These are phyloP conservation scores for Colletotrichum lentis DNA, from an alignment of 2,329 filamentous ascomycete genomes.

Conservation along the genomic window DNA sequence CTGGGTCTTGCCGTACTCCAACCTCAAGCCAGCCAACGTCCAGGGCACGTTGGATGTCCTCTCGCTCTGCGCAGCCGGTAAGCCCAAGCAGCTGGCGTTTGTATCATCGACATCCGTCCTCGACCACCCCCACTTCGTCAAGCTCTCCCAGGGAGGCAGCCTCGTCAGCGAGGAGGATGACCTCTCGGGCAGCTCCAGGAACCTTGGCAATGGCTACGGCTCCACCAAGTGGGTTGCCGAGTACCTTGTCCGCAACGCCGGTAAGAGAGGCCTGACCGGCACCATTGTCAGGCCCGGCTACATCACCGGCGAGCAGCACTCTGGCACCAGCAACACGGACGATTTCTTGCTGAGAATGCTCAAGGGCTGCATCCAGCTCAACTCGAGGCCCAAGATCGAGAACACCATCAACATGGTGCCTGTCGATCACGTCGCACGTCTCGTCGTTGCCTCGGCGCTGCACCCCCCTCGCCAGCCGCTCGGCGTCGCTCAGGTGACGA, in stretches of 20 bases:
- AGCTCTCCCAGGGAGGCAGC: constrained; percentile 73
- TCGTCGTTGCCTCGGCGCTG: constrained; percentile 78
- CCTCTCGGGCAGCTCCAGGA: constrained; percentile 76
- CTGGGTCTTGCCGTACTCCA: constrained; percentile 82
- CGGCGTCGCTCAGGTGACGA: constrained; percentile 79
- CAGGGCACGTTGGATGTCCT: constrained; percentile 80
- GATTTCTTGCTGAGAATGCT: constrained; percentile 89
- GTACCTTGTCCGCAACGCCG: constrained; percentile 78
- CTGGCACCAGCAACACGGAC: constrained; percentile 80
- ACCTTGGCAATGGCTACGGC: constrained; percentile 87
- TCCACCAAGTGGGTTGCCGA: constrained; percentile 84
- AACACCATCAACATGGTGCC: constrained; percentile 93
- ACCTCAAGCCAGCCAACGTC: constrained; percentile 78
- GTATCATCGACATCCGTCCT: constrained; percentile 84
- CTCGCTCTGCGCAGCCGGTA: constrained; percentile 77
- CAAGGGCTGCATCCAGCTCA: constrained; percentile 87
- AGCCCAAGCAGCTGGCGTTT: constrained; percentile 81
- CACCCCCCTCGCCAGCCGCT: constrained; percentile 58
- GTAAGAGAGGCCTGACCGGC: constrained; percentile 76
- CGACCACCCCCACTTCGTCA: constrained; percentile 82
- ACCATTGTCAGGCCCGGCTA: constrained; percentile 86
- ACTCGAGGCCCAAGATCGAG: constrained; percentile 74
- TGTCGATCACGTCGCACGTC: constrained; percentile 81
- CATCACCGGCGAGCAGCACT: constrained; percentile 75
- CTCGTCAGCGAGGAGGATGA: constrained; percentile 74